A percentile compares a stretch with the other conserved stretches of the same genome.
Evolutionary conservation across 2,329 filamentous ascomycete species (phyloP).

Genomic region (Plectosphaerella sp.): DNA sequence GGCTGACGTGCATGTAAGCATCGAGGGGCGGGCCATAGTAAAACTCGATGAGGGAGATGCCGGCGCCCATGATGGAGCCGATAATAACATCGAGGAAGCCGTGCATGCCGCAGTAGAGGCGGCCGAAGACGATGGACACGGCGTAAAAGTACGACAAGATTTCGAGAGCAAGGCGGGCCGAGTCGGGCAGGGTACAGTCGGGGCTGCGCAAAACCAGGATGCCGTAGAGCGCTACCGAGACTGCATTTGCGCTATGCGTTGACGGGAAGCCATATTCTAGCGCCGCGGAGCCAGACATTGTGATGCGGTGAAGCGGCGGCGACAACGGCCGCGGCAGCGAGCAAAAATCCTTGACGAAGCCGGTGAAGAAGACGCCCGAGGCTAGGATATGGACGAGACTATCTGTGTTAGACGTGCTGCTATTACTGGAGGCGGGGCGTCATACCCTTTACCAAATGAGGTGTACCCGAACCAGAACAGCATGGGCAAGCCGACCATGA

Average conservation of each 20-base stretch:
- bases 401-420: constrained; percentile 1
- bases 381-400: constrained; percentile 73
- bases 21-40: constrained; percentile 61
- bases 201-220: constrained; percentile 65
- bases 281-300: constrained; percentile 92
- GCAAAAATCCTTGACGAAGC: constrained; percentile 90
- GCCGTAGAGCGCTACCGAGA: constrained; percentile 85
- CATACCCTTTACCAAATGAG: constrained; percentile 77
- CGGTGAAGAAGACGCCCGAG: constrained; percentile 78
- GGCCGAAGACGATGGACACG: constrained; percentile 81
- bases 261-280: constrained; percentile 97
- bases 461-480: constrained; percentile 95
- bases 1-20: constrained; percentile 61
- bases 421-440: neutral
- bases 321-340: constrained; percentile 90
- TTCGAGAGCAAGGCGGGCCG: constrained; percentile 60
- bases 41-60: constrained; percentile 56
- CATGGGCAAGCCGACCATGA: constrained; percentile 92
- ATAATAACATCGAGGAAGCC: constrained; percentile 88
- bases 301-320: constrained; percentile 88
- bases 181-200: constrained; percentile 55
- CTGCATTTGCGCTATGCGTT: constrained; percentile 94
- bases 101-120: constrained; percentile 98
- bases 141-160: constrained; percentile 77
- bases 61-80: constrained; percentile 71